These are phyloP conservation scores for Hyaloperonospora brassicae DNA, from an alignment of 352 stramenopile species.

Conservation along the genomic window DNA sequence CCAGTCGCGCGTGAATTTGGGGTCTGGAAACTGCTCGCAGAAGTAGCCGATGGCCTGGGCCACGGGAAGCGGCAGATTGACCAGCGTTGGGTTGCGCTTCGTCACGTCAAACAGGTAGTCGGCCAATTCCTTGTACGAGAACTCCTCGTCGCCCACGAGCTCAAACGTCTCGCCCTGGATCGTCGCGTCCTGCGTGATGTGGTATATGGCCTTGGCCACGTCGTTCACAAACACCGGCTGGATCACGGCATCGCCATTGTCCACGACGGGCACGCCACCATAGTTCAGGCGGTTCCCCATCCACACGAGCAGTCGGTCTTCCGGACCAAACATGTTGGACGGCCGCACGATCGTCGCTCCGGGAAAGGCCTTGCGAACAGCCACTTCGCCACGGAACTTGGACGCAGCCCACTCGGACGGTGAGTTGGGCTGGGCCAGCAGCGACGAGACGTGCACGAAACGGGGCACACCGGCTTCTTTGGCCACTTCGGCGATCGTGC, in stretches of 20 bases:
- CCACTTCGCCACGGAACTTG: constrained; percentile 81
- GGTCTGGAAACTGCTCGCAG: constrained; percentile 76
- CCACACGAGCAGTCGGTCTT: constrained; percentile 94
- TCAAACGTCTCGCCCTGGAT: constrained; percentile 93
- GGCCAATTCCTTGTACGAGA: constrained; percentile 94
- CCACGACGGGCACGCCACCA: constrained; percentile 86
- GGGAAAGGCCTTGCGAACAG: constrained; percentile 89
- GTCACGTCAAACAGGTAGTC: constrained; percentile 93
- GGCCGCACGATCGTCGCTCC: constrained; percentile 93
- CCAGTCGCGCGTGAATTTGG: constrained; percentile 76
- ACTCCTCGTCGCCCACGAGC: constrained; percentile 93
- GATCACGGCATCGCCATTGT: constrained; percentile 89
- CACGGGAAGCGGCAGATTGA: constrained; percentile 76
- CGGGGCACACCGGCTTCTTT: constrained; percentile 67
- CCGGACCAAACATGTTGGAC: constrained; percentile 90
- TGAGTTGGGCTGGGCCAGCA: constrained; percentile 77
- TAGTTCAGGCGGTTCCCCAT: constrained; percentile 66
- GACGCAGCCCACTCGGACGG: constrained; percentile 73
- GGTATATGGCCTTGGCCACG: constrained; percentile 73
- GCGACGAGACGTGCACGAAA: constrained; percentile 77
- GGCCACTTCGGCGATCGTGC: constrained; percentile 75
- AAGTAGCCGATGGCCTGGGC: constrained; percentile 75
- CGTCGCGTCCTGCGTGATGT: constrained; percentile 63
- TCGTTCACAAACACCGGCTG: constrained; percentile 90
- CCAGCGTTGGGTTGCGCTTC: constrained; percentile 58